Conservation (phyloP, 805 yeast species). For the Candida lessepsii region DNA sequence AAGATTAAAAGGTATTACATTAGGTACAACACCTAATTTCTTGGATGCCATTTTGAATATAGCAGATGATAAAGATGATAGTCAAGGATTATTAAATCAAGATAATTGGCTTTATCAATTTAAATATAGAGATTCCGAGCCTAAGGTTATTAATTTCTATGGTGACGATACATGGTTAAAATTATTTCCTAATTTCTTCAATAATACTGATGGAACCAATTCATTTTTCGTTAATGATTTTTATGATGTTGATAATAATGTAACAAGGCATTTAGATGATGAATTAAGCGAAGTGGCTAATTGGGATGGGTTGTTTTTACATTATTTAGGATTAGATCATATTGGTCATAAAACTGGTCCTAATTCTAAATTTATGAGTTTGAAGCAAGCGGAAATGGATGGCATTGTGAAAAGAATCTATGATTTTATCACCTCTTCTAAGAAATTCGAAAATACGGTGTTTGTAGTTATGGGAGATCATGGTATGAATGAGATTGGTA, state of each 20-base stretch:
- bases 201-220: conserved; percentile 76
- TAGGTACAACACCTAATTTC: conserved; percentile 93
- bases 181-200: conserved; percentile 61
- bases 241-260: conserved; percentile 90
- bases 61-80: conserved; percentile 80
- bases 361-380: conserved; percentile 70
- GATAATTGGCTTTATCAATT: conserved; percentile 89
- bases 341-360: conserved; percentile 99
- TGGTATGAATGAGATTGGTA: conserved; percentile 94
- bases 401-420: conserved; percentile 54
- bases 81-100: conserved; percentile 65
- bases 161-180: conserved; percentile 99
- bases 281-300: conserved; percentile 45
- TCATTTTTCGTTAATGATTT: conserved; percentile 95
- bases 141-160: conserved; percentile 66
- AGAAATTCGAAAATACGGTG: conserved; percentile 45
- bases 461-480: conserved; percentile 87
- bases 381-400: conserved; percentile 88
- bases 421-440: conserved; percentile 16
- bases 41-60: conserved; percentile 91
- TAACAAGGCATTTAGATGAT: conserved; percentile 75
- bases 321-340: conserved; percentile 92
- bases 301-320: conserved; percentile 89
- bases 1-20: conserved; percentile 85
- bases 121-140: conserved; percentile 18